A percentile compares a stretch with the other conserved stretches of the same genome.
phyloP scores from a whole-genome alignment of 192 early-diverging fungal species.

The Gaertneriomyces sp. region DNA sequence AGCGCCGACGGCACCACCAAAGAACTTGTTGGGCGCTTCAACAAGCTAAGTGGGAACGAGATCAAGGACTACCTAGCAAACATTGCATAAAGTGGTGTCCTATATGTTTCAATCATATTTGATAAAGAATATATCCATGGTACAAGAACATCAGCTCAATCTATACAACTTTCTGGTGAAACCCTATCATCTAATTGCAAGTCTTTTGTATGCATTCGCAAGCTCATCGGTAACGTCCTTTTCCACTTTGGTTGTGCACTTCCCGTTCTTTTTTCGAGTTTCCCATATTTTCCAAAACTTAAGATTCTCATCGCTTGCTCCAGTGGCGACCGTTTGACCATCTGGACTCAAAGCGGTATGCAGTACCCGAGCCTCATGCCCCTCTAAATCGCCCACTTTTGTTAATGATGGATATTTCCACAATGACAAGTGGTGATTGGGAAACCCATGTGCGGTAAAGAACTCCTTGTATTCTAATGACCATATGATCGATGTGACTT shows the following conservation, averaged over 20 bases:
- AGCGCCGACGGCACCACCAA: conserved; percentile 56
- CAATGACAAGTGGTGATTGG: conserved; percentile 49
- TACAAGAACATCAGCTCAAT: no score
- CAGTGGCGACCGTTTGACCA: conserved; percentile 50
- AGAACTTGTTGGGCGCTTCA: conserved; percentile 65
- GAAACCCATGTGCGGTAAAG: conserved; percentile 50
- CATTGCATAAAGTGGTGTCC: conserved; percentile 47
- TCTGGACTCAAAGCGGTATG: conserved; percentile 52
- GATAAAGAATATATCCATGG: no score
- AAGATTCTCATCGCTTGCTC: conserved; percentile 49
- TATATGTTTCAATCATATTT: no score
- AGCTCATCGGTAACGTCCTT: conserved; percentile 33
- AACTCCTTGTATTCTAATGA: conserved; percentile 56
- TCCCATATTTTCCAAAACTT: conserved; percentile 64
- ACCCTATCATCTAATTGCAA: conserved; percentile 33
- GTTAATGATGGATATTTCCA: conserved; percentile 53
- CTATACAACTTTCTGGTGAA: no score
- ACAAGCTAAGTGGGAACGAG: conserved; percentile 74
- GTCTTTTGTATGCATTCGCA: conserved; percentile 25
- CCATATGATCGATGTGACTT: conserved; percentile 58
- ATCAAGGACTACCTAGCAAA: conserved; percentile 98
- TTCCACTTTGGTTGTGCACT: conserved; percentile 4
- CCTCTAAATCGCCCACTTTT: conserved; percentile 50
- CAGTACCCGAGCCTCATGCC: conserved; percentile 51
- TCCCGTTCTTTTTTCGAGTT: conserved; percentile 23